These are phyloP conservation scores for Fistulina hepatica DNA, from an alignment of 1,284 basidiomycete species.

Conservation along the genomic window DNA sequence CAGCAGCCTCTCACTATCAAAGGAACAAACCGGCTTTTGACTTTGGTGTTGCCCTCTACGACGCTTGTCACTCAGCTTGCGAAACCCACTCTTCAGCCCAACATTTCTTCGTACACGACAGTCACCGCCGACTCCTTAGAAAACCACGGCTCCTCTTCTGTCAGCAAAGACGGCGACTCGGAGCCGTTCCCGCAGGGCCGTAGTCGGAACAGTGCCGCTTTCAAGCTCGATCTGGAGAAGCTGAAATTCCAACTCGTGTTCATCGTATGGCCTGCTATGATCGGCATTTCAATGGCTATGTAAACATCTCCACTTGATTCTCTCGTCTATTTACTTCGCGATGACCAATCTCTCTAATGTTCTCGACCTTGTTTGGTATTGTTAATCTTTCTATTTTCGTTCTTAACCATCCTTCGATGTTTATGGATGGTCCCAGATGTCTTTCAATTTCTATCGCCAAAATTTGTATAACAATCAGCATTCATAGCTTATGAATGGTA, in stretches of 20 bases:
- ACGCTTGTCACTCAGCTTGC: not conserved
- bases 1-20: no score
- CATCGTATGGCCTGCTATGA: slow-evolving; percentile 45
- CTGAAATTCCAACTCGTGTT: slow-evolving; percentile 35
- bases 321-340: no score
- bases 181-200: not conserved
- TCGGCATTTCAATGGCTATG: slow-evolving; percentile 41
- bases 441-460: no score
- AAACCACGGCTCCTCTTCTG: not conserved
- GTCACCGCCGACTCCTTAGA: not conserved
- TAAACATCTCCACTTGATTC: no score
- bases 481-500: no score
- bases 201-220: not conserved
- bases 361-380: no score
- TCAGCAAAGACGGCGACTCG: not conserved
- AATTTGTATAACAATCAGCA: no score
- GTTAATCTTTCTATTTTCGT: no score
- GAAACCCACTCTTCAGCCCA: not conserved
- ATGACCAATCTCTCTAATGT: no score
- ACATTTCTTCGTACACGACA: not conserved
- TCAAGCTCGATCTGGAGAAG: not conserved
- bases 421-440: no score
- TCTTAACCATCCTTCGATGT: no score
- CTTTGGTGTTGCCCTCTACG: not conserved
- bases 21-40: no score